Evolutionary conservation across 768 basidiomycete species (phyloP).

Genomic region (Tulasnella sp.): DNA sequence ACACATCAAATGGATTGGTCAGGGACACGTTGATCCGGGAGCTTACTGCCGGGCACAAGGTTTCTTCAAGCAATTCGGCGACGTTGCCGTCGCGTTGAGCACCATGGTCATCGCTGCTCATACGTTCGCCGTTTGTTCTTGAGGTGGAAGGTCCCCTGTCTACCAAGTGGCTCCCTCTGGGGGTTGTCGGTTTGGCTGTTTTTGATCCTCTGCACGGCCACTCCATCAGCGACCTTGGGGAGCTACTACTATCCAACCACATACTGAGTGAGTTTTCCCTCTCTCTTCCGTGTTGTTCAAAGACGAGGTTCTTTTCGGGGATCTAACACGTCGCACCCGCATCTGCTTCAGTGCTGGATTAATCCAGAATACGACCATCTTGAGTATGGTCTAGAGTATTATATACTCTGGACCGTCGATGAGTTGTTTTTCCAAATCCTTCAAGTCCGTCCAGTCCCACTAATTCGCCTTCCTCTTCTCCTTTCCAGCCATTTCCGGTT

Average conservation of each 20-base stretch:
- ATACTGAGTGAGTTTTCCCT: background rate
- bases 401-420: conserved; percentile 51
- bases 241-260: background rate
- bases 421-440: background rate
- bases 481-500: conserved; percentile 40
- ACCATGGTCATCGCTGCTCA: conserved; percentile 43
- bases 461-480: background rate
- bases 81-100: conserved; percentile 44
- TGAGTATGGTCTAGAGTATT: conserved; percentile 48
- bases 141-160: conserved; percentile 36
- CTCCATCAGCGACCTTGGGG: background rate
- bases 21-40: conserved; percentile 39
- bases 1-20: conserved; percentile 40
- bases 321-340: background rate
- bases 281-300: too few relatives aligned
- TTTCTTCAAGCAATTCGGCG: conserved; percentile 43
- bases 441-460: too few relatives aligned
- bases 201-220: conserved; percentile 37
- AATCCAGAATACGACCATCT: conserved; percentile 39
- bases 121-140: conserved; percentile 45
- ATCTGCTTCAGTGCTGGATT: conserved; percentile 53
- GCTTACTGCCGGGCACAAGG: conserved; percentile 42
- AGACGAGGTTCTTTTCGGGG: background rate
- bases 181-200: conserved; percentile 45
- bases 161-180: conserved; percentile 38